A percentile compares a stretch with the other conserved stretches of the same genome.
Evolutionary conservation across 495 filamentous ascomycete genomes (phyloP).

Genomic region (Aspergillus funiculosus): DNA sequence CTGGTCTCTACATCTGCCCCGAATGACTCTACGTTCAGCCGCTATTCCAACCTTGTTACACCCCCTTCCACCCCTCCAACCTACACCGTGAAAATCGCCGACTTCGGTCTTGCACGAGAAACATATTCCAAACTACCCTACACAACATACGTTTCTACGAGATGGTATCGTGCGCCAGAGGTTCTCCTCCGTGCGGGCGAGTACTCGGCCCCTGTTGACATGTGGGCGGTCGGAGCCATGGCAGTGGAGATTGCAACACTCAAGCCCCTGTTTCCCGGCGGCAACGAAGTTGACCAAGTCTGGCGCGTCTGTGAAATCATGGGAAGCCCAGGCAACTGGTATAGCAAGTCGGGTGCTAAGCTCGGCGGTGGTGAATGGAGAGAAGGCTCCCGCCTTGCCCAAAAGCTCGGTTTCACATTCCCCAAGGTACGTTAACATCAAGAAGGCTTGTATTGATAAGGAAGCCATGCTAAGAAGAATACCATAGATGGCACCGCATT

Average conservation of each 20-base stretch:
- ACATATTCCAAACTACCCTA: constrained; percentile 94
- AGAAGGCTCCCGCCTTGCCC: constrained; percentile 85
- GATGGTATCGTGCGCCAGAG: constrained; percentile 98
- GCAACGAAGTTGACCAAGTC: constrained; percentile 98
- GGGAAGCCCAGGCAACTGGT: constrained; percentile 98
- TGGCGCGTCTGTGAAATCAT: constrained; percentile 99
- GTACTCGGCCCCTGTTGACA: constrained; percentile 97
- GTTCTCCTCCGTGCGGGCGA: constrained; percentile 91
- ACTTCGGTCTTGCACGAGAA: constrained; percentile 97
- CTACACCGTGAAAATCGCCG: constrained; percentile 97
- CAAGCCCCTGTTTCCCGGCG: constrained; percentile 94
- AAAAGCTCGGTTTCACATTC: constrained; percentile 97
- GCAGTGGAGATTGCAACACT: constrained; percentile 96
- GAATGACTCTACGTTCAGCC: constrained; percentile 77
- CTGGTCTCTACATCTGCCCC: constrained; percentile 88
- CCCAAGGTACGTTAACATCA: constrained; percentile 70
- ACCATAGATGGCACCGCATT: constrained; percentile 85
- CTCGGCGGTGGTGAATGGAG: constrained; percentile 98
- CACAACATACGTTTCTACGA: constrained; percentile 96
- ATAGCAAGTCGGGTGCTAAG: constrained; percentile 77
- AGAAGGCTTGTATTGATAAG: neutral
- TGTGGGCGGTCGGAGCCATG: constrained; percentile 99
- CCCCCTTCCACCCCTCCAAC: constrained; percentile 88
- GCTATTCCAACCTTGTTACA: constrained; percentile 90
- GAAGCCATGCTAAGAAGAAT: constrained; percentile 13